A percentile compares a stretch with the other conserved stretches of the same genome.
Conservation (phyloP, 345 rosid species). For the Passiflora organensis region DNA sequence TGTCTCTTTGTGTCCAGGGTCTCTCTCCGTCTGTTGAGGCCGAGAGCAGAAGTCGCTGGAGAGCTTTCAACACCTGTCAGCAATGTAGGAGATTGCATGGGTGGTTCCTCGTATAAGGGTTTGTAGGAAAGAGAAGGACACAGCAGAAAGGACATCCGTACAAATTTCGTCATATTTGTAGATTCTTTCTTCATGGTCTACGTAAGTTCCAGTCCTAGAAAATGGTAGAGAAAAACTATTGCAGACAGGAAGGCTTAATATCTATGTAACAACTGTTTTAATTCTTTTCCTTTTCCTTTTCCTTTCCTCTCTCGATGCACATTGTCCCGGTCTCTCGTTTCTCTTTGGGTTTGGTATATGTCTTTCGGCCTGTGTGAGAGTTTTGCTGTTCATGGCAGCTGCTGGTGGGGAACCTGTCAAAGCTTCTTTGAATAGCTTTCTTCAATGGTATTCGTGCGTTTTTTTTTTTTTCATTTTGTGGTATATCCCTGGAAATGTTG, state of each 20-base stretch:
- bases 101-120: constrained; percentile 20
- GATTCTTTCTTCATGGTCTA: constrained; percentile 13
- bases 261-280: background rate
- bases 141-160: constrained; percentile 6
- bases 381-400: constrained; percentile 22
- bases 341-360: too few species aligned
- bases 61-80: constrained; percentile 34
- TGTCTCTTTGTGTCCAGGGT: too few species aligned
- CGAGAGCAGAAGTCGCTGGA: constrained; percentile 34
- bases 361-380: background rate
- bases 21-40: too few species aligned
- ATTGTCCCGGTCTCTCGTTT: too few species aligned
- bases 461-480: background rate
- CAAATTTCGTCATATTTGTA: constrained; percentile 8
- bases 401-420: constrained; percentile 5
- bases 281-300: background rate
- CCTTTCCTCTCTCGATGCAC: background rate
- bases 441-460: constrained; percentile 27
- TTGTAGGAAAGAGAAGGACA: constrained; percentile 10
- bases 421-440: background rate
- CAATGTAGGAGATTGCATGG: constrained; percentile 6
- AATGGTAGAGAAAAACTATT: background rate
- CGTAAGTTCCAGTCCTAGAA: background rate
- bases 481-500: background rate
- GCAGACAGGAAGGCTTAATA: background rate